These are phyloP conservation scores for Drechslerella stenobrocha DNA, from an alignment of 2,329 filamentous ascomycete species.

Conservation along the genomic window DNA sequence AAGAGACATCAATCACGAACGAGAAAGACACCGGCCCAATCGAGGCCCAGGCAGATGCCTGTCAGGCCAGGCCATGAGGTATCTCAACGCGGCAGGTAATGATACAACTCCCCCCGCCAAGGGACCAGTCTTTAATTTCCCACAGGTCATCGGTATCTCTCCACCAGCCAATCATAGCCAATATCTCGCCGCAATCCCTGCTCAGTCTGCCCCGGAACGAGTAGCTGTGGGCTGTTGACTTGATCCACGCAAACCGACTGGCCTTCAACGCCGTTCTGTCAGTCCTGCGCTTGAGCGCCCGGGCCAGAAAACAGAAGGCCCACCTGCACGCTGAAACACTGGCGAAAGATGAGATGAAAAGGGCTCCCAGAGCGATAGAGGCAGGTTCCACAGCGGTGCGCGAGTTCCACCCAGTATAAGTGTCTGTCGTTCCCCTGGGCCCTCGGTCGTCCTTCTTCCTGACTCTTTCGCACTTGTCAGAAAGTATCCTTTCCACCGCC, in stretches of 20 bases:
- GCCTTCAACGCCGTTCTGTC: too few relatives aligned
- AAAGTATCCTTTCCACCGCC: constrained; percentile 12
- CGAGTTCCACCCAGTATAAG: constrained; percentile 25
- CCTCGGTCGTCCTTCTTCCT: constrained; percentile 27
- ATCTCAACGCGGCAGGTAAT: constrained; percentile 39
- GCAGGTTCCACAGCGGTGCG: not conserved
- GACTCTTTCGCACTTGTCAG: constrained; percentile 11
- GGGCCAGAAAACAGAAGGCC: too few relatives aligned
- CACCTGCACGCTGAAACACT: constrained; percentile 42
- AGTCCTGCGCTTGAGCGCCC: too few relatives aligned
- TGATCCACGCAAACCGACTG: constrained; percentile 19
- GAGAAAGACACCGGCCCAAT: too few relatives aligned
- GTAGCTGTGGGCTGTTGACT: constrained; percentile 29
- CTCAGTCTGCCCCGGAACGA: constrained; percentile 25
- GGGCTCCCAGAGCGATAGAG: constrained; percentile 29
- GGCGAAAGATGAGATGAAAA: constrained; percentile 49
- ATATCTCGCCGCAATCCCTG: constrained; percentile 47
- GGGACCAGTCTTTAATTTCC: constrained; percentile 42
- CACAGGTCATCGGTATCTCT: constrained; percentile 29
- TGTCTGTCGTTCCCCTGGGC: constrained; percentile 43
- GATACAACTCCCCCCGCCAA: constrained; percentile 29
- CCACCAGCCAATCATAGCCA: constrained; percentile 44
- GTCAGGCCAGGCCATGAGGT: constrained; percentile 21
- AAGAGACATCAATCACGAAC: too few relatives aligned
- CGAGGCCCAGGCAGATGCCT: constrained; percentile 1